These are phyloP conservation scores for Phytophthora hybrid DNA, from an alignment of 352 stramenopile genomes.

Conservation along the genomic window DNA sequence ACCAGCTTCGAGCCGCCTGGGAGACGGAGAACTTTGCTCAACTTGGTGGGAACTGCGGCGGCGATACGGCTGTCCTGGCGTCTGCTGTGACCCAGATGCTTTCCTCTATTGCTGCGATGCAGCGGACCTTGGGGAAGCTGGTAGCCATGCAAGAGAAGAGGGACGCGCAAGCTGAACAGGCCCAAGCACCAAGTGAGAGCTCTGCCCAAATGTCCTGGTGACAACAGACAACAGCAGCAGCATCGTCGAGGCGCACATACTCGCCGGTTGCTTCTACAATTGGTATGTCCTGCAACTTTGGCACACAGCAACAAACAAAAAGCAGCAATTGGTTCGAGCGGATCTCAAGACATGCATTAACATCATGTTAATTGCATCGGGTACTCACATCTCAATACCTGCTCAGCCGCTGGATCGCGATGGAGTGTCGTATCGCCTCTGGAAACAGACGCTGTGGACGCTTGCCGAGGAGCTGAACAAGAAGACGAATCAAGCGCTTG, in stretches of 20 bases:
- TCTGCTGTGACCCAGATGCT: not conserved
- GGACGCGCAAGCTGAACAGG: not conserved
- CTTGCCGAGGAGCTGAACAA: not conserved
- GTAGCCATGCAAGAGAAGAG: not conserved
- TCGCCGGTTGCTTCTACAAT: conserved; percentile 1
- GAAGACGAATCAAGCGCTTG: not conserved
- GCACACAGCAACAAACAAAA: not conserved
- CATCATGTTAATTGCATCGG: not conserved
- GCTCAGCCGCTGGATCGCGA: not conserved
- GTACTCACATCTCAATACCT: not conserved
- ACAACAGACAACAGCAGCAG: conserved; percentile 1
- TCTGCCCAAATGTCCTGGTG: not conserved
- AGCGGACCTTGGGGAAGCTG: not conserved
- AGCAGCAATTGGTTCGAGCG: not conserved
- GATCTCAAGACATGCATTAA: not conserved
- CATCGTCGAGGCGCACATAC: not conserved
- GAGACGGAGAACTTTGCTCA: not conserved
- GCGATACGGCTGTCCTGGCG: not conserved
- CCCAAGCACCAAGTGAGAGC: not conserved
- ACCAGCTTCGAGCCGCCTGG: not conserved
- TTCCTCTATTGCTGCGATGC: not conserved
- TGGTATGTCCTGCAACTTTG: not conserved
- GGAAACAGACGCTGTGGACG: not conserved
- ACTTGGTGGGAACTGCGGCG: not conserved
- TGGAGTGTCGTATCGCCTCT: not conserved